phyloP scores from a whole-genome alignment of 2,329 filamentous ascomycete species.

The Phyllosticta citrichinensis region DNA sequence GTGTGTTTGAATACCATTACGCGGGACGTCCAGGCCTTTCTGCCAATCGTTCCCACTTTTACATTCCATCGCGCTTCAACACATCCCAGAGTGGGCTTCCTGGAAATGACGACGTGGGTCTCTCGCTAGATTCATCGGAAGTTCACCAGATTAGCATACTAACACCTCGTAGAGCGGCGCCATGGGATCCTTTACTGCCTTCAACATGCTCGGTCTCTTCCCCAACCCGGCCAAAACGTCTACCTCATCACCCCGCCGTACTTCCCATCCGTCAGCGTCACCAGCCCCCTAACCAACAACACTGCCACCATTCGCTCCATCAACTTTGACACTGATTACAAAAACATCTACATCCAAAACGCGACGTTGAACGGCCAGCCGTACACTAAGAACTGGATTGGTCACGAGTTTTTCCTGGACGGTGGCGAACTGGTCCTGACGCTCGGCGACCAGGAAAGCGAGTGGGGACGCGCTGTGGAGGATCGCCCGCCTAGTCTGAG shows the following conservation, averaged over 20 bases:
- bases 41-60: constrained; percentile 31
- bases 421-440: constrained; percentile 34
- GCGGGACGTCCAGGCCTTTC: constrained; percentile 34
- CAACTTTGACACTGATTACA: constrained; percentile 33
- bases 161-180: constrained; percentile 23
- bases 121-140: too few relatives aligned
- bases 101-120: constrained; percentile 33
- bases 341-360: constrained; percentile 35
- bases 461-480: constrained; percentile 32
- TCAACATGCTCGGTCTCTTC: constrained; percentile 36
- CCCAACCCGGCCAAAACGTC: constrained; percentile 38
- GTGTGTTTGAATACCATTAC: constrained; percentile 37
- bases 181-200: constrained; percentile 36
- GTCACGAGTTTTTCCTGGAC: constrained; percentile 35
- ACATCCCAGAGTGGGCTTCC: constrained; percentile 31
- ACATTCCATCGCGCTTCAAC: constrained; percentile 37
- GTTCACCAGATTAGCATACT: not conserved
- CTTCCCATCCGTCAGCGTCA: constrained; percentile 32
- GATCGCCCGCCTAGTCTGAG: constrained; percentile 27
- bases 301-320: constrained; percentile 31
- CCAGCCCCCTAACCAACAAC: constrained; percentile 30
- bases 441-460: constrained; percentile 32
- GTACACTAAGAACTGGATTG: constrained; percentile 37
- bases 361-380: constrained; percentile 32
- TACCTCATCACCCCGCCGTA: constrained; percentile 40